These are phyloP conservation scores for Starmera amethionina DNA, from an alignment of 805 yeast genomes.

Conservation along the genomic window DNA sequence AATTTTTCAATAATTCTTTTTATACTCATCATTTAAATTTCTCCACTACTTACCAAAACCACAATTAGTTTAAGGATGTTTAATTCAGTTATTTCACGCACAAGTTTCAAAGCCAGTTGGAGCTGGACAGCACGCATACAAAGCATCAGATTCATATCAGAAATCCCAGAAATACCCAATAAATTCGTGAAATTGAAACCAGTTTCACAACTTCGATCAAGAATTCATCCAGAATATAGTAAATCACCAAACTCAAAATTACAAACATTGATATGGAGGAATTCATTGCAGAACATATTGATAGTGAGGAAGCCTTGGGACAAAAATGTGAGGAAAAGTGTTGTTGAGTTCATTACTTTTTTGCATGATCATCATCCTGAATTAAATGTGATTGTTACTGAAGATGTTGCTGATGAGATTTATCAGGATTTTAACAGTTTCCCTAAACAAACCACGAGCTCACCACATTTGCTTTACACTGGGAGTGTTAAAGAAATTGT, in stretches of 20 bases:
- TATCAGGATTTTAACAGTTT: constrained; percentile 18
- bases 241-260: constrained; percentile 50
- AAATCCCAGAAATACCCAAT: constrained; percentile 17
- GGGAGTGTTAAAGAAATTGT: constrained; percentile 51
- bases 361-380: constrained; percentile 54
- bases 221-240: constrained; percentile 40
- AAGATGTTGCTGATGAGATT: constrained; percentile 67
- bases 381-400: constrained; percentile 68
- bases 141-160: constrained; percentile 11
- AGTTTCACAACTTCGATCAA: constrained; percentile 18
- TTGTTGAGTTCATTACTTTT: constrained; percentile 54
- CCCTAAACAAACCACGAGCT: constrained; percentile 14
- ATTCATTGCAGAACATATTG: constrained; percentile 62
- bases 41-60: no score
- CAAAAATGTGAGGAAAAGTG: constrained; percentile 49
- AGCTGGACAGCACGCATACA: neutral
- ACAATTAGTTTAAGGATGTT: no score
- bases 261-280: constrained; percentile 59
- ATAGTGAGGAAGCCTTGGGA: constrained; percentile 85
- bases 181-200: constrained; percentile 23
- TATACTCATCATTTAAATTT: no score
- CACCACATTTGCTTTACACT: constrained; percentile 40
- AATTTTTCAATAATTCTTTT: no score
- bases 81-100: no score
- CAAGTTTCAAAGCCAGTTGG: no score